phyloP scores from a whole-genome alignment of 768 basidiomycete genomes.

The Cantharellus anzutake region DNA sequence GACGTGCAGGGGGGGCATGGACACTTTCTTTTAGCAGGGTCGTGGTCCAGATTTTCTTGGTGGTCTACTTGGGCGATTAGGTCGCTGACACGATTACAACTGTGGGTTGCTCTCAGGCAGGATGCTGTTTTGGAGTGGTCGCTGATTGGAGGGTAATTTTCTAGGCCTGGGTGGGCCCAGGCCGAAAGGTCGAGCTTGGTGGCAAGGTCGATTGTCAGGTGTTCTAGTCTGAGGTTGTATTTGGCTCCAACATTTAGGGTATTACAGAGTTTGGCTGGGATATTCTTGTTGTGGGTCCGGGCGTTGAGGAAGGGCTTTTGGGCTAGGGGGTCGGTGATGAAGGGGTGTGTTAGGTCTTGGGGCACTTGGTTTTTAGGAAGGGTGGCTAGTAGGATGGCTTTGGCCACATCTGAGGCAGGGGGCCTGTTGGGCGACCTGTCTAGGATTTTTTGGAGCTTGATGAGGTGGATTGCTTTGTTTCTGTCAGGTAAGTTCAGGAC shows the following conservation, averaged over 20 bases:
- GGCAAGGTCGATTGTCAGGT: too few species aligned
- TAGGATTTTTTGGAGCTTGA: too few species aligned
- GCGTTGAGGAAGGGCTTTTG: too few species aligned
- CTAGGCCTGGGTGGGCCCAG: background rate
- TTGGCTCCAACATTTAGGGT: background rate
- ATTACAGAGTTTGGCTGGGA: background rate
- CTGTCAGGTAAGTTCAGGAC: too few species aligned
- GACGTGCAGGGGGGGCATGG: background rate
- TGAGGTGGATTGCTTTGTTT: too few species aligned
- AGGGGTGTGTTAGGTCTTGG: background rate
- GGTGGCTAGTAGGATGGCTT: too few species aligned
- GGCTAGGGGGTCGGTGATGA: background rate
- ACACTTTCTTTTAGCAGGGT: background rate
- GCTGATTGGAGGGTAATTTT: background rate
- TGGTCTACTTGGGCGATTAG: background rate
- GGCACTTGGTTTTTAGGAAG: background rate
- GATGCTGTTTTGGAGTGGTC: background rate
- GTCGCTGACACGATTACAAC: background rate
- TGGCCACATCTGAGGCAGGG: background rate
- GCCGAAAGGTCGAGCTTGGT: background rate
- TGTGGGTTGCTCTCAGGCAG: background rate
- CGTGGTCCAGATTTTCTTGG: background rate
- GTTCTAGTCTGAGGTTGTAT: too few species aligned
- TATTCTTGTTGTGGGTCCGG: background rate
- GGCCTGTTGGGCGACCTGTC: background rate